A percentile compares a stretch with the other conserved stretches of the same genome.
phyloP scores from a whole-genome alignment of 1,284 basidiomycete species.

The Ceratobasidium sp. region DNA sequence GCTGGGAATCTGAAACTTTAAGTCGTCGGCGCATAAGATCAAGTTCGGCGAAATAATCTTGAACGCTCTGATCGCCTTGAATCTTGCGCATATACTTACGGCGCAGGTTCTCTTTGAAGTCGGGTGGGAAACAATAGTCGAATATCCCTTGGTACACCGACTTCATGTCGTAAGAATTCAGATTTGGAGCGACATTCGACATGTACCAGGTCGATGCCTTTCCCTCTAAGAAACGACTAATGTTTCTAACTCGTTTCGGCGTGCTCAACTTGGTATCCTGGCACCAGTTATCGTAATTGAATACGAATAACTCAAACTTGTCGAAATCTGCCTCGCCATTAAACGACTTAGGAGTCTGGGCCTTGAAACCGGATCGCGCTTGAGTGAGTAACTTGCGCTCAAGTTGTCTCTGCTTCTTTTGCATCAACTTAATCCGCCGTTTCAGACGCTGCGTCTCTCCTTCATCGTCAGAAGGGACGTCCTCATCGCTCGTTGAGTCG shows the following conservation, averaged over 20 bases:
- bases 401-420: not conserved
- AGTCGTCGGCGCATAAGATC: not conserved
- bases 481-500: not conserved
- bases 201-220: slow-evolving; percentile 36
- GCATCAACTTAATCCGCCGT: not conserved
- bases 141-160: slow-evolving; percentile 53
- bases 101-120: slow-evolving; percentile 55
- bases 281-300: slow-evolving; percentile 38
- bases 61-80: slow-evolving; percentile 50
- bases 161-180: slow-evolving; percentile 7
- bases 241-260: not conserved
- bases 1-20: not conserved
- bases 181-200: slow-evolving; percentile 23
- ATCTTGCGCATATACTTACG: slow-evolving; percentile 43
- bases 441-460: not conserved
- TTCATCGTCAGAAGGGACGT: not conserved
- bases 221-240: slow-evolving; percentile 19
- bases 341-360: not conserved
- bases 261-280: not conserved
- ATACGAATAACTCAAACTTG: slow-evolving; percentile 40
- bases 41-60: slow-evolving; percentile 50
- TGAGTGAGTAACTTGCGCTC: not conserved
- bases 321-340: slow-evolving; percentile 22
- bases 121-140: slow-evolving; percentile 63
- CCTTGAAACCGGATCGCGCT: slow-evolving; percentile 9